Base-by-base conservation (phyloP, 768 basidiomycete species). In the Leccinum barrowsii region DNA sequence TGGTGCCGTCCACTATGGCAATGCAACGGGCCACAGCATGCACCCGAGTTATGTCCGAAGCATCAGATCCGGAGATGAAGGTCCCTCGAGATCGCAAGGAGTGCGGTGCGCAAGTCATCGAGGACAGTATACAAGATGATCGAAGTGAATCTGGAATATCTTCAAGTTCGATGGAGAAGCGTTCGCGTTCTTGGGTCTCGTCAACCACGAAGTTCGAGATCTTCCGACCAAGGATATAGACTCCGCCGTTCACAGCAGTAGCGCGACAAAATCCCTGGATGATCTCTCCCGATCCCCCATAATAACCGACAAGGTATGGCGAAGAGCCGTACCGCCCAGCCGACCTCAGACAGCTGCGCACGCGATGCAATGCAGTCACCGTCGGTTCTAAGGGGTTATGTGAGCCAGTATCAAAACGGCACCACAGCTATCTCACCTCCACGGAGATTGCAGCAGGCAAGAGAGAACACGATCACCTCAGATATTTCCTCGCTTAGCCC, bases 271-370 rank as follows among this genome's bases (percentile, higher is more conserved):
- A 98, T 2, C 94, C 95, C 73, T 98, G 96, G 0, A 90, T 82
- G 11, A 98, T 85, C 67, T 98, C 96, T 5, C 96, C 96, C 0
- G 88, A 79, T 19, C 94, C 92, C 17, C 96, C 96, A 69, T 97
- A 98, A 64, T 97, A 93, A 0, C 93, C 93, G n/a, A 98, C 79
- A 15, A 98, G 82, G 75, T 94, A 98, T 2, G 94, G 85, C 0
- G 85, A 85, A n/a, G 73, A 81, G 71, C 95, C 95, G 67, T 97
- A 98, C 30, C 92, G 81, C 3, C 95, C 94, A 17, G 85, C 74
- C 0, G 94, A 92, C 50, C 79, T 85, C 13, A 98, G 77, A 68
- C 90, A 94, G 22, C 78, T 74, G 7, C 86, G 83, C 11, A 94
- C 74, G 7, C 94, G 86, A n/a, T 73, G 70, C 7, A 98, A 73